Percentiles rank a stretch among this genome's conserved stretches.
Conservation (phyloP, 108 stramenopile genomes). For the Seminavis robusta region DNA sequence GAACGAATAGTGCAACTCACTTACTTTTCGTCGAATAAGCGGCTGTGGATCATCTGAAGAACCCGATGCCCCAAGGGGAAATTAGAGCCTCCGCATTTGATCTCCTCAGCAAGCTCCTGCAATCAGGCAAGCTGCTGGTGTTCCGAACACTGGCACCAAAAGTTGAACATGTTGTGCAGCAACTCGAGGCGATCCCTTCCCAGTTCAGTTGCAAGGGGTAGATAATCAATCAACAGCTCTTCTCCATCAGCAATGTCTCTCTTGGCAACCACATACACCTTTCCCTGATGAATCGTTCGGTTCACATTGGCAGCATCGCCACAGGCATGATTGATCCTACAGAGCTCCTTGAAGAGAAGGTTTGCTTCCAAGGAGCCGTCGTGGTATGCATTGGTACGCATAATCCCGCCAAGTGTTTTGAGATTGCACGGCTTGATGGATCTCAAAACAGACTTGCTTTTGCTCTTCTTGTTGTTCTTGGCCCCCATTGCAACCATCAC, state of each 20-base stretch:
- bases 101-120: too few relatives aligned
- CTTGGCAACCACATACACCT: conserved; percentile 39
- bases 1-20: too few relatives aligned
- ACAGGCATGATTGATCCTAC: conserved; percentile 40
- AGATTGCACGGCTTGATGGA: background rate
- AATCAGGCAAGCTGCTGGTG: too few relatives aligned
- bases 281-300: conserved; percentile 34
- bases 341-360: background rate
- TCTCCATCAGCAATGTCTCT: conserved; percentile 36
- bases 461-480: conserved; percentile 9
- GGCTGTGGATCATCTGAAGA: too few relatives aligned
- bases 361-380: background rate
- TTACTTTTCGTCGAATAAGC: too few relatives aligned
- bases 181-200: too few relatives aligned
- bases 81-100: too few relatives aligned
- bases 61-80: too few relatives aligned
- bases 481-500: background rate
- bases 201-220: too few relatives aligned
- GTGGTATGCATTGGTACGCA: background rate
- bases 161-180: too few relatives aligned
- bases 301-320: conserved; percentile 37
- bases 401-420: background rate
- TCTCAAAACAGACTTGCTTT: background rate
- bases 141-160: too few relatives aligned
- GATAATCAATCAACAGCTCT: conserved; percentile 43